phyloP scores from a whole-genome alignment of 2,329 filamentous ascomycete genomes.

The Fusarium globosum region DNA sequence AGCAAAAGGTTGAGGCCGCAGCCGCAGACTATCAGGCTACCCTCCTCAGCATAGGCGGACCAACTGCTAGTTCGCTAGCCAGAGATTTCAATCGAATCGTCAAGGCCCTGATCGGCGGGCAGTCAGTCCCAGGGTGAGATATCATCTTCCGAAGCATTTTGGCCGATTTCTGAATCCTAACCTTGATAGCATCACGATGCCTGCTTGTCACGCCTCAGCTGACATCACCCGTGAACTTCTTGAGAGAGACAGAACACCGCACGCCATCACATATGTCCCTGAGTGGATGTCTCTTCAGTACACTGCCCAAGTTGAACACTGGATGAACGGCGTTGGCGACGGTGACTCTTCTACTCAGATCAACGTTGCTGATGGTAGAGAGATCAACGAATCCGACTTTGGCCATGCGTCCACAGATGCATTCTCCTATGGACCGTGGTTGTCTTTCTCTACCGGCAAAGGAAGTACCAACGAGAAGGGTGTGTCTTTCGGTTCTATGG shows the following conservation, averaged over 20 bases:
- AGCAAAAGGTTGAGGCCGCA: constrained; percentile 19
- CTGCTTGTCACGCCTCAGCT: constrained; percentile 33
- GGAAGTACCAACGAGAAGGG: constrained; percentile 8
- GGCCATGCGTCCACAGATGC: constrained; percentile 26
- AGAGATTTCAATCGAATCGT: constrained; percentile 21
- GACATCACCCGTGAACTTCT: constrained; percentile 25
- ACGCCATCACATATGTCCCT: constrained; percentile 32
- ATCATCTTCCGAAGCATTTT: accelerated
- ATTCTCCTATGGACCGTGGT: constrained; percentile 31
- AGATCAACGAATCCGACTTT: constrained; percentile 32
- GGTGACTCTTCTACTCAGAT: constrained; percentile 27
- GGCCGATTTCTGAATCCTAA: not conserved
- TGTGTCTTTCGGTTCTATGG: constrained; percentile 13
- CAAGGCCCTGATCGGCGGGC: constrained; percentile 22
- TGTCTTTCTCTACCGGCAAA: constrained; percentile 15
- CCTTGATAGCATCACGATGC: constrained; percentile 27
- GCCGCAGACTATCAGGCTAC: constrained; percentile 18
- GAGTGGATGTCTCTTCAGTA: constrained; percentile 27
- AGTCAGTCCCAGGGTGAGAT: constrained; percentile 18
- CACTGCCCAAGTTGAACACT: constrained; percentile 26
- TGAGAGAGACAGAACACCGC: constrained; percentile 20
- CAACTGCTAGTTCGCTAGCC: constrained; percentile 4
- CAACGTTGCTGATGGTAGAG: constrained; percentile 20
- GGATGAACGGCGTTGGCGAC: constrained; percentile 33
- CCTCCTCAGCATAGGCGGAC: constrained; percentile 13